Evolutionary conservation across 371 early-diverging fungal genomes (phyloP), one percentile per base, ranked within the genome.

Genomic region (Vairimorpha ceranae): DNA sequence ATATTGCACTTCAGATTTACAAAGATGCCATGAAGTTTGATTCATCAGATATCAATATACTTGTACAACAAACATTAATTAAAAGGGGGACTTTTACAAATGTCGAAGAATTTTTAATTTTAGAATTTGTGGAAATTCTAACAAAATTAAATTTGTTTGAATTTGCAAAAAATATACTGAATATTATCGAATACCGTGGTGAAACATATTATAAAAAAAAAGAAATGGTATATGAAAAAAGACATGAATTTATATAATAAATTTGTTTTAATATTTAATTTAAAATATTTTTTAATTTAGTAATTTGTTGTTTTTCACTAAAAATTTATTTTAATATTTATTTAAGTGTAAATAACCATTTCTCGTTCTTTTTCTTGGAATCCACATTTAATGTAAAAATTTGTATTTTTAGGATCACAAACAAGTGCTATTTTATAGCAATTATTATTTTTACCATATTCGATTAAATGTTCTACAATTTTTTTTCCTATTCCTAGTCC

Each of bases 341-440:
- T 25, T 64, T 64, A 2, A 25, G 33, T 64, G 23, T 83, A 83
- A 15, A 75, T 61, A 3, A 78, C 80, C 80, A 83, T 77, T 69
- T 81, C 76, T 41, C 51, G 65, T 43, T 84, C 91, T 83, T 92
- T 92, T 61, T 87, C 85, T n/a, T 75, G 80, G 61, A 93, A 86
- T 0, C 90, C 91, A 77, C 93, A 93, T 83, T 93, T 94, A 73
- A 88, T 87, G 81, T 95, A 95, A 79, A 95, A 95, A 17, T 87
- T 80, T 25, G 90, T 86, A 80, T 94, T 94, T 35, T 89, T 85
- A 52, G 88, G 86, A 64, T 84, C 86, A 85, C 94, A 93, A 82
- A 92, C 90, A 54, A 95, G 87, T 58, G 88, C 87, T 48, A 89
- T 83, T 80, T 89, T 90, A 84, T 91, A 92, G 76, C 87, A 87